Evolutionary conservation across 78 protist species (phyloP), one percentile per base, ranked within the genome.

Genomic region (Dictyostelium brefeldianum): DNA sequence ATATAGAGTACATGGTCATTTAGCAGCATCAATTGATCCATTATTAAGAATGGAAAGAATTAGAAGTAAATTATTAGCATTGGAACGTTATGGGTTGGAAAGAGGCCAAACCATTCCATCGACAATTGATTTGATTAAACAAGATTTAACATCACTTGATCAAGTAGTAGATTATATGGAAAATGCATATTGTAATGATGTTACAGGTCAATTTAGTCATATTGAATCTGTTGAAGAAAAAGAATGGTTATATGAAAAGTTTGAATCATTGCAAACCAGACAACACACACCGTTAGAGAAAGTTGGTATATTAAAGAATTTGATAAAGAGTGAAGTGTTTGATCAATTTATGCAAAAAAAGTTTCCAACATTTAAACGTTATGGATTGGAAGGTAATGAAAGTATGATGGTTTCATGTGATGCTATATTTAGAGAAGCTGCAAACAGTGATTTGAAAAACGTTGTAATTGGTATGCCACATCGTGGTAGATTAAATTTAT

Each of bases 381-480:
- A 92, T 57, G 96, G 96, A 48, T 82, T 91, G 50, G 97, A 96
- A 27, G 97, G 97, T 65, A 73, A 89, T 56, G 98, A 97, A 94
- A n/a, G 96, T 64, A 82, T 90, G 93, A 56, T 93, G 50, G 78
- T 80, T n/a, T 96, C 93, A 25, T 71, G 94, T 53, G 96, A 94
- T 43, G 31, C 89, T 22, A 17, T 94, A 22, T 90, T 94, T 29
- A 57, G 71, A 48, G 91, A 80, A 53, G 67, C 89, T 20, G 75
- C 67, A 14, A 53, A 51, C 11, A 56, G 22, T 25, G 89, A 94
- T 29, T 92, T 97, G 22, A 83, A 89, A 70, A 89, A 95, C 57
- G 74, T 97, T 41, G 95, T 92, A 65, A 79, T 98, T 73, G 98
- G 98, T 53, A 97, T 97, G 98, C 97, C 99, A 57, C 99, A 98